Conservation (phyloP, 2,329 filamentous ascomycete species). For the Penicillium aurantiogriseum region DNA sequence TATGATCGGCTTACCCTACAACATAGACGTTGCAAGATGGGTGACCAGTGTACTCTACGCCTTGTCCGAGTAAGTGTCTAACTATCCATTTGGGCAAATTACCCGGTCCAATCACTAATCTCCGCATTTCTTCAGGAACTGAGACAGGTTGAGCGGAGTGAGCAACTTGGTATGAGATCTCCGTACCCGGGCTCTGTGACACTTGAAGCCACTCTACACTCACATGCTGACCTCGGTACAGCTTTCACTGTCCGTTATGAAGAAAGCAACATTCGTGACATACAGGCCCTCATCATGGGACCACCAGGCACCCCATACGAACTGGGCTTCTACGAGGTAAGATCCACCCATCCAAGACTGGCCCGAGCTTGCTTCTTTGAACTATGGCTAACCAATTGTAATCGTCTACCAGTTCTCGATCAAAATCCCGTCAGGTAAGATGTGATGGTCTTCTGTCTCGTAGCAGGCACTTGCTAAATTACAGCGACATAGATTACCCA, state of each 20-base stretch:
- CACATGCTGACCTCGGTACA: slow-evolving; percentile 37
- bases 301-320: slow-evolving; percentile 95
- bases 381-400: not conserved
- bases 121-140: slow-evolving; percentile 12
- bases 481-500: slow-evolving; percentile 70
- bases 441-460: not conserved
- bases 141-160: slow-evolving; percentile 12
- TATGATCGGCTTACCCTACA: not conserved
- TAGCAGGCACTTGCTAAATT: not conserved
- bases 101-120: not conserved
- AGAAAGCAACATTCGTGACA: slow-evolving; percentile 83
- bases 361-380: not conserved
- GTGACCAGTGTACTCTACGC: slow-evolving; percentile 16
- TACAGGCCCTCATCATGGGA: slow-evolving; percentile 84
- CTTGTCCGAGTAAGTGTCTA: slow-evolving; percentile 14
- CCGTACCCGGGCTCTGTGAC: not conserved
- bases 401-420: slow-evolving; percentile 63
- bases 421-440: slow-evolving; percentile 69
- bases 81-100: not conserved
- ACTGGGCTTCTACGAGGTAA: slow-evolving; percentile 93
- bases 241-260: slow-evolving; percentile 83
- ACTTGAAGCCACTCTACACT: not conserved
- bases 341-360: slow-evolving; percentile 22
- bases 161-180: slow-evolving; percentile 11
- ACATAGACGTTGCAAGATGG: slow-evolving; percentile 8